Evolutionary conservation across 2,329 filamentous ascomycete genomes (phyloP), one percentile per base, ranked within the genome.

Genomic region (Alternaria gaisen): DNA sequence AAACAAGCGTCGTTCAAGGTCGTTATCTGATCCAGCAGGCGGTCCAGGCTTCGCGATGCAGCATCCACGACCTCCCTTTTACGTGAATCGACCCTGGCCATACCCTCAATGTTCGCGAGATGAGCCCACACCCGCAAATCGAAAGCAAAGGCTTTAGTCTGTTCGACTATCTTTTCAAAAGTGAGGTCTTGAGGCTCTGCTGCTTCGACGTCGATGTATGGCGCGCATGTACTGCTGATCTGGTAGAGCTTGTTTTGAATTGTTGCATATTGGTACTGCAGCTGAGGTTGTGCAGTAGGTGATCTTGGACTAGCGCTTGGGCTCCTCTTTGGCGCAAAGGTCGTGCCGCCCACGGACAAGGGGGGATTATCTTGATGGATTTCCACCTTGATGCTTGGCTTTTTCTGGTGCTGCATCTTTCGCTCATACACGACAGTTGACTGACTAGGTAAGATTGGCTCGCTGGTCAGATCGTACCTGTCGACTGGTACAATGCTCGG

Each of bases 71-170:
- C 26, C 22, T 55, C 43, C 9, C 56, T 53, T 58, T 61, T 67
- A 20, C 40, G 62, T 34, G 24, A 46, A 30, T 71, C 72, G 26
- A 68, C 60, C 53, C 22, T 51, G 0, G 60, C 64, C 57, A 69
- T 60, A 20, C 65, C 56, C 0, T 72, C 53, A 32, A 75, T 30
- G 16, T 68, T 66, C 2, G 63, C 58, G 9, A 67, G 44, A 32
- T 70, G 61, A n/a, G 60, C 55, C 71, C 71, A 75, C 3, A 71
- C 52, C 12, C 65, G 54, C 38, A 75, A 47, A n/a, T 72, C 69
- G 26, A 72, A 69, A 1, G 63, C 48, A 46, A 70, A 68, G 1
- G 69, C 66, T n/a, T 70, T 64, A 3, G 67, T 61, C 14, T 63
- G 63, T 26, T 67, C 66, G 11, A 60, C 44, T 26, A 75, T 73